Base-by-base conservation (phyloP, 305 asterid genomes). In the Rubia peregrina region DNA sequence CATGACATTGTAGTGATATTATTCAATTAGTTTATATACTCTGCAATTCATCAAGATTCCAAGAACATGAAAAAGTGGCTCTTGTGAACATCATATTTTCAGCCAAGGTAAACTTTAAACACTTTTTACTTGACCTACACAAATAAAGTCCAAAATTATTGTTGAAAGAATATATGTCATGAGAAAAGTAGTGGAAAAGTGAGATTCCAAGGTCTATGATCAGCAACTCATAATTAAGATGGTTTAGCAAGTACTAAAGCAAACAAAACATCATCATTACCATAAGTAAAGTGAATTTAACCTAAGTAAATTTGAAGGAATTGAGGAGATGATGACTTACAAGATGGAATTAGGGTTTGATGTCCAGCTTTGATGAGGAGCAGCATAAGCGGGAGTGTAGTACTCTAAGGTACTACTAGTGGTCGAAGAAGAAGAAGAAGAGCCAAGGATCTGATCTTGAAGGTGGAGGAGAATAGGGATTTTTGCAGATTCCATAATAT, bases 401-500 rank as follows among this genome's bases (percentile, higher is more conserved):
- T 70, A 55, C 24, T 70, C 49, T 67, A 57, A 22, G 17, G 55
- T 48, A 14, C 55, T 48, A 14, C 55, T 48, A 69, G 63, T 72
- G 73, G 85, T 68, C 70, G 5, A 1, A 2, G 91, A 81, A 68
- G 88, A 75, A 72, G 74, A 80, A 48, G 55, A 48, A 48, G 59
- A 51, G 22, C 59, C 22, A 85, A 82, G 80, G 59, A 55, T 66
- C 49, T 42, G 75, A 48, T 77, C 77, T 77, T 77, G 82, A 66
- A 66, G 81, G 73, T 55, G 65, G 65, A 38, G 80, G 61, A 73
- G 85, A 70, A 74, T 82, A 80, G 85, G 90, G 81, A 81, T 80
- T 66, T 86, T 84, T 77, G 90, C 86, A 82, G 91, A 85, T 79
- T 90, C 98, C 98, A 90, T 92, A 64, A 83, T 80, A 67, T 68